These are phyloP conservation scores for Botrytis deweyae DNA, from an alignment of 2,329 filamentous ascomycete species.

Conservation along the genomic window DNA sequence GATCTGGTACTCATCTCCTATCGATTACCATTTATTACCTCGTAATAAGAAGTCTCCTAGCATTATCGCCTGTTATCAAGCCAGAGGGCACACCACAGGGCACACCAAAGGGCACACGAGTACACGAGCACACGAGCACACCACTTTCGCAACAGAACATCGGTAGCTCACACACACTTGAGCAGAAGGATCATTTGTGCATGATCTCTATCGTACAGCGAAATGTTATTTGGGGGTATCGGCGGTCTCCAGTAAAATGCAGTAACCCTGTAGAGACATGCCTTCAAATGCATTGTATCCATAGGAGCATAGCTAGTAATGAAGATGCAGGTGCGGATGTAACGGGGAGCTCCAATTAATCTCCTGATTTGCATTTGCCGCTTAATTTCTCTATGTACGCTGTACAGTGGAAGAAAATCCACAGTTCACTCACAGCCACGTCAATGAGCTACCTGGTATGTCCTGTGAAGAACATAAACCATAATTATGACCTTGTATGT, in stretches of 20 bases:
- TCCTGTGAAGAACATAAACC: neutral
- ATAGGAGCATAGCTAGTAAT: neutral
- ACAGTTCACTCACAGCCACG: conserved; percentile 5
- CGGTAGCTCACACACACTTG: neutral
- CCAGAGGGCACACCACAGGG: neutral
- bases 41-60: neutral
- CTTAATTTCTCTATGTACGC: neutral
- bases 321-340: conserved; percentile 12
- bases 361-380: conserved; percentile 12
- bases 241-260: neutral
- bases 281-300: neutral
- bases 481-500: neutral
- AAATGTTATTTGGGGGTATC: neutral
- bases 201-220: neutral
- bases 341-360: neutral
- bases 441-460: neutral
- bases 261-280: conserved; percentile 1
- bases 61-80: neutral
- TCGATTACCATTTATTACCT: no score
- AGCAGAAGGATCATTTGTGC: neutral
- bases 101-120: neutral
- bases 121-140: neutral
- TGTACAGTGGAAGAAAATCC: neutral
- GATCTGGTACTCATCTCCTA: neutral
- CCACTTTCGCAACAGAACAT: neutral